phyloP scores from a whole-genome alignment of 495 filamentous ascomycete species.

The Amniculicola lignicola region DNA sequence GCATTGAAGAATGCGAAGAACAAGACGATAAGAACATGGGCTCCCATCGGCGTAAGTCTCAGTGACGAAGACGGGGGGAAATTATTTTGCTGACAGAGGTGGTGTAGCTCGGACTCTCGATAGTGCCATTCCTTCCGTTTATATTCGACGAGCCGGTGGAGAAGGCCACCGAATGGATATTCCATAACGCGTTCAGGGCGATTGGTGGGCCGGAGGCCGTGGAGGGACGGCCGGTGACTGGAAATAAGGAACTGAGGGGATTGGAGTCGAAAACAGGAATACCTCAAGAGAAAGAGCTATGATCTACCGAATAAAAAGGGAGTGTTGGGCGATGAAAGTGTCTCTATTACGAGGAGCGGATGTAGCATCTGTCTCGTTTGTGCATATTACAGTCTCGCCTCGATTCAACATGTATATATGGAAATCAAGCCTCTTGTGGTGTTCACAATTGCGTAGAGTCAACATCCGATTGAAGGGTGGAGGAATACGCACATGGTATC shows the following conservation, averaged over 20 bases:
- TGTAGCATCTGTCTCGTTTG: too few species aligned
- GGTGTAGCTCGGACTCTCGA: conserved; percentile 67
- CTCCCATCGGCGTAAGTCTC: conserved; percentile 72
- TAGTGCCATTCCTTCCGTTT: conserved; percentile 84
- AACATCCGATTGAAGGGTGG: too few species aligned
- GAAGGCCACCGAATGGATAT: conserved; percentile 80
- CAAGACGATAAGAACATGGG: conserved; percentile 70
- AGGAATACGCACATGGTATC: too few species aligned
- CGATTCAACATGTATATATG: too few species aligned
- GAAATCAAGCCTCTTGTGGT: too few species aligned
- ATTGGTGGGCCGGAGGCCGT: conserved; percentile 64
- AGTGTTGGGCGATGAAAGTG: too few species aligned
- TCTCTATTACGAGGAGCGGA: too few species aligned
- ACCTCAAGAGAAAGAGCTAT: conserved; percentile 56
- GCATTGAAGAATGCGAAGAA: conserved; percentile 80
- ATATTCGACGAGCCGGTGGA: conserved; percentile 94
- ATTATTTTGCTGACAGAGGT: conserved; percentile 1
- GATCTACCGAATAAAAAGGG: too few species aligned
- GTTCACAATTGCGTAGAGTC: too few species aligned
- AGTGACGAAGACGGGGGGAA: background rate
- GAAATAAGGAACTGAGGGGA: conserved; percentile 54
- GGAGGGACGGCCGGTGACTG: conserved; percentile 42
- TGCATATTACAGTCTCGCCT: too few species aligned
- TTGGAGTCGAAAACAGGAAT: conserved; percentile 42
- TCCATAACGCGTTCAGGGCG: conserved; percentile 71